These are phyloP conservation scores for Exserohilum turcica DNA, from an alignment of 2,329 filamentous ascomycete species.

Conservation along the genomic window DNA sequence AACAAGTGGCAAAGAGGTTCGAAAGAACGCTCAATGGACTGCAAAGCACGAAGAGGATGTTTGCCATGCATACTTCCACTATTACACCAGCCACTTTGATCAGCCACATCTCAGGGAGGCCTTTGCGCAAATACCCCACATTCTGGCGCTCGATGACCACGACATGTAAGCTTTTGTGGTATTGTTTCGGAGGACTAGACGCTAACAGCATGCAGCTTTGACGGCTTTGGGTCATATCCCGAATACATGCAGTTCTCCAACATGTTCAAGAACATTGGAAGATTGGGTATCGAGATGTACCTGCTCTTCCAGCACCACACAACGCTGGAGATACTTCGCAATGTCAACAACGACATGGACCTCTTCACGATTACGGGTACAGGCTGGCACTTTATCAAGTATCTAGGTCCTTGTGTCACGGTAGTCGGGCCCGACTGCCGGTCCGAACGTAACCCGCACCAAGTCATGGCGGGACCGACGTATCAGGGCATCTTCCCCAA, in stretches of 20 bases:
- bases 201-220: slow-evolving; percentile 67
- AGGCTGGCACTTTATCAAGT: slow-evolving; percentile 99
- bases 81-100: slow-evolving; percentile 98
- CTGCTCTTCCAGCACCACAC: slow-evolving; percentile 98
- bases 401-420: slow-evolving; percentile 86
- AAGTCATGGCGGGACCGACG: slow-evolving; percentile 93
- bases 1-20: slow-evolving; percentile 89
- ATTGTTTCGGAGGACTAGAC: not conserved
- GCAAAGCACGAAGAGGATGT: slow-evolving; percentile 95
- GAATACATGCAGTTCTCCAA: slow-evolving; percentile 98
- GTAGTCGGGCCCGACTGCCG: slow-evolving; percentile 90
- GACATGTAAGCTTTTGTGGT: slow-evolving; percentile 76
- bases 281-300: slow-evolving; percentile 96
- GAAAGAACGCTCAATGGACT: slow-evolving; percentile 90
- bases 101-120: slow-evolving; percentile 93
- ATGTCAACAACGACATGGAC: slow-evolving; percentile 84
- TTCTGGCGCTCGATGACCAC: slow-evolving; percentile 93
- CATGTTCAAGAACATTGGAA: slow-evolving; percentile 97
- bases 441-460: slow-evolving; percentile 85
- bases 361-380: slow-evolving; percentile 97
- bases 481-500: slow-evolving; percentile 98
- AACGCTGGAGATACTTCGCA: slow-evolving; percentile 88
- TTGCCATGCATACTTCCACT: slow-evolving; percentile 96
- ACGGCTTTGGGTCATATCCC: slow-evolving; percentile 95
- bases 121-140: slow-evolving; percentile 94